Evolutionary conservation across 1,139 yeast species (phyloP).

Genomic region (Magnusiomyces suaveolens): DNA sequence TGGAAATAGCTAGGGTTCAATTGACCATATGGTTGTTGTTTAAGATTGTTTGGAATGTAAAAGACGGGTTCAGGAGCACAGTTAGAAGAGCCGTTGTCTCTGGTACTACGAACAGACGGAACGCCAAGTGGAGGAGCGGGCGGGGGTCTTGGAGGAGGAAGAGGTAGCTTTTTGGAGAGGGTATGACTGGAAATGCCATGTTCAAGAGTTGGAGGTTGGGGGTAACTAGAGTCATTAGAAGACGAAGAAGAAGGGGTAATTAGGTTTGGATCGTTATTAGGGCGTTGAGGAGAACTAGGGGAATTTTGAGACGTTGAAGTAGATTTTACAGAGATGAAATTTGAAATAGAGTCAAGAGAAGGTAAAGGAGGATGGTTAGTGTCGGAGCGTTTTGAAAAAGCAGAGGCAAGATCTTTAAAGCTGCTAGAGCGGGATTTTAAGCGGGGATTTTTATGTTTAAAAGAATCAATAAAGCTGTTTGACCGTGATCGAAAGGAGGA

Average conservation of each 20-base stretch:
- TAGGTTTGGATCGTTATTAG: background rate
- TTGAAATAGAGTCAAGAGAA: background rate
- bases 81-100: background rate
- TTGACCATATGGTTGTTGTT: conserved; percentile 8
- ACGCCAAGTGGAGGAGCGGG: conserved; percentile 36
- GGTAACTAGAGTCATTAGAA: background rate
- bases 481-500: conserved; percentile 6
- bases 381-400: conserved; percentile 12
- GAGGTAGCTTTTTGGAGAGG: background rate
- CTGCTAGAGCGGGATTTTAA: conserved; percentile 13
- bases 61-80: conserved; percentile 5
- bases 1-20: conserved; percentile 16
- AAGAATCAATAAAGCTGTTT: conserved; percentile 11
- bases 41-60: conserved; percentile 12
- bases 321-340: background rate
- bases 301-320: background rate
- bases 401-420: conserved; percentile 12
- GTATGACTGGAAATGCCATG: background rate
- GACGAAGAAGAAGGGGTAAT: background rate
- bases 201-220: background rate
- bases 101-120: conserved; percentile 26
- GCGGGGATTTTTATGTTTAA: conserved; percentile 10
- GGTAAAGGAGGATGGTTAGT: conserved; percentile 7
- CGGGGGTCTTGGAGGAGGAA: conserved; percentile 33
- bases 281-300: background rate